Evolutionary conservation across 192 early-diverging fungal species (phyloP).

Genomic region (Entophlyctis luteolus): DNA sequence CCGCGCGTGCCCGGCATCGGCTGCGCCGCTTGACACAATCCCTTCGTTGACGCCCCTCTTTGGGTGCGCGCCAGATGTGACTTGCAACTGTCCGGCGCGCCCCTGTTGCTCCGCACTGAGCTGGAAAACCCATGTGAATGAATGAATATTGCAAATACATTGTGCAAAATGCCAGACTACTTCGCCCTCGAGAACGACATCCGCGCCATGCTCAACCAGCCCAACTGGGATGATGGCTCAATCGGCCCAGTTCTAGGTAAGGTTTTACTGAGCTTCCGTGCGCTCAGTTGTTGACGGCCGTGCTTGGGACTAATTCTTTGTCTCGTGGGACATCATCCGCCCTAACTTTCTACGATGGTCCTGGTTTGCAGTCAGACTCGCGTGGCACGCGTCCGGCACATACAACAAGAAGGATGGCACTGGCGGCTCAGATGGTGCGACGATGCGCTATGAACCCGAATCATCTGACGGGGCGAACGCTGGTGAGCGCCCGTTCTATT

Average conservation of each 20-base stretch:
- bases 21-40: too few species aligned
- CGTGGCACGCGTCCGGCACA: slow-evolving; percentile 69
- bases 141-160: too few species aligned
- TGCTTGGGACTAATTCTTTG: not conserved
- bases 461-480: slow-evolving; percentile 65
- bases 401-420: slow-evolving; percentile 53
- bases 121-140: too few species aligned
- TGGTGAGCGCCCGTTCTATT: slow-evolving; percentile 39
- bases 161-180: too few species aligned
- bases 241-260: slow-evolving; percentile 59
- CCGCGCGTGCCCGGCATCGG: too few species aligned
- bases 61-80: too few species aligned
- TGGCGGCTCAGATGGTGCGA: slow-evolving; percentile 67
- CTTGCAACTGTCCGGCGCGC: too few species aligned
- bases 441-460: slow-evolving; percentile 65
- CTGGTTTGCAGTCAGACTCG: slow-evolving; percentile 34
- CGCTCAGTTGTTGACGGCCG: not conserved
- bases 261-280: too few species aligned
- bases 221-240: slow-evolving; percentile 60
- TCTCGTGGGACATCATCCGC: not conserved
- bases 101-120: too few species aligned
- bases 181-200: slow-evolving; percentile 39
- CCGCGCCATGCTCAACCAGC: slow-evolving; percentile 35
- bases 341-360: not conserved
- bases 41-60: too few species aligned